Evolutionary conservation across 2,329 filamentous ascomycete genomes (phyloP).

Genomic region (Plectosphaerella sp.): DNA sequence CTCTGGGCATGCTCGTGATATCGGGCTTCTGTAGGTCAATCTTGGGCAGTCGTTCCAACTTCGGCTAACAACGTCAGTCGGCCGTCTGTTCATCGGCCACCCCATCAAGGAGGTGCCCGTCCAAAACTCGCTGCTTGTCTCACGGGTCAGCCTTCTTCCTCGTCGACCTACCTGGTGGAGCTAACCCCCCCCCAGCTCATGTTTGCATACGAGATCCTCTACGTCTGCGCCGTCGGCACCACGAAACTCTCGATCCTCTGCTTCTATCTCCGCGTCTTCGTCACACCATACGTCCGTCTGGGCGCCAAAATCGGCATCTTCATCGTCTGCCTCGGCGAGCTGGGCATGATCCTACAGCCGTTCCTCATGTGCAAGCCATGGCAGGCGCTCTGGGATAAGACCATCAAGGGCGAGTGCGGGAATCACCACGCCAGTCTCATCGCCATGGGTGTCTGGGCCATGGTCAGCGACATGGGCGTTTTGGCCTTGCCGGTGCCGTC

Average conservation of each 20-base stretch:
- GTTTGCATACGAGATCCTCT: conserved; percentile 31
- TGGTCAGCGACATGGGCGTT: conserved; percentile 30
- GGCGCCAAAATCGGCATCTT: conserved; percentile 21
- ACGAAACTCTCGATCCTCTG: conserved; percentile 34
- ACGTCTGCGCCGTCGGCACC: conserved; percentile 25
- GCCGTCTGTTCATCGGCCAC: conserved; percentile 18
- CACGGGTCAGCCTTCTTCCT: not conserved
- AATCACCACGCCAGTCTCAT: conserved; percentile 30
- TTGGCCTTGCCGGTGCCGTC: conserved; percentile 29
- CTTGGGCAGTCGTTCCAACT: not conserved
- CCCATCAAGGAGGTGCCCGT: conserved; percentile 12
- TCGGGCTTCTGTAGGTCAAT: conserved; percentile 23
- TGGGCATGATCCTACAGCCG: conserved; percentile 15
- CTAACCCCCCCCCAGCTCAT: conserved; percentile 21
- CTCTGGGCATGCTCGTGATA: conserved; percentile 21
- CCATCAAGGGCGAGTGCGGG: conserved; percentile 24
- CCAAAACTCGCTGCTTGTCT: not conserved
- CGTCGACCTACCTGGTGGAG: conserved; percentile 14
- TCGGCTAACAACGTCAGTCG: conserved; percentile 9
- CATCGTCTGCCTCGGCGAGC: conserved; percentile 21
- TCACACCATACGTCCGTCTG: conserved; percentile 20
- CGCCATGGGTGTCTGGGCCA: conserved; percentile 31
- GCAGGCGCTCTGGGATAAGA: conserved; percentile 16
- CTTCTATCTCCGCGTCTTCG: conserved; percentile 36
- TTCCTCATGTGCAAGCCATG: conserved; percentile 21